Percentiles rank a stretch among this genome's conserved stretches.
Evolutionary conservation across 192 early-diverging fungal species (phyloP).

Genomic region (Endogone sp.): DNA sequence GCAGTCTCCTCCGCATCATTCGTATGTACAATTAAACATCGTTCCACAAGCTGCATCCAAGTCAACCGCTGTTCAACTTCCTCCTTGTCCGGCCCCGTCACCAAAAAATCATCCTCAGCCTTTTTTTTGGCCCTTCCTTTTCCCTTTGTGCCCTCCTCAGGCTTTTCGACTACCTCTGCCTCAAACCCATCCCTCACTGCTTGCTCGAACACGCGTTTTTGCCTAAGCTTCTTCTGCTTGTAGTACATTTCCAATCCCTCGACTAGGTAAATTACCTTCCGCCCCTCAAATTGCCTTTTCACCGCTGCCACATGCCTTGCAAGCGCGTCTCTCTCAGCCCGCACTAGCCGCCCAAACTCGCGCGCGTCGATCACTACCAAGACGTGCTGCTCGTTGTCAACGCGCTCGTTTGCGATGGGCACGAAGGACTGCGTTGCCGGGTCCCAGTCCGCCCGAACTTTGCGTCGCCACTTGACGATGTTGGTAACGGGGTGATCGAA

Average conservation of each 20-base stretch:
- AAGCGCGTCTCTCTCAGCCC: slow-evolving; percentile 2
- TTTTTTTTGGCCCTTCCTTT: not conserved
- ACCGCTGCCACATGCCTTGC: slow-evolving; percentile 13
- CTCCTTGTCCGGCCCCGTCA: slow-evolving; percentile 1
- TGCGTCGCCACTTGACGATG: slow-evolving; percentile 36
- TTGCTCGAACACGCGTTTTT: slow-evolving; percentile 16
- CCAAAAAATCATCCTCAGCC: not conserved
- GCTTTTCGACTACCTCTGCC: not conserved
- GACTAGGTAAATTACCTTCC: slow-evolving; percentile 34
- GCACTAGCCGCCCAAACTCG: slow-evolving; percentile 15
- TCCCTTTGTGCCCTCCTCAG: not conserved
- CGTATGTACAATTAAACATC: slow-evolving; percentile 30
- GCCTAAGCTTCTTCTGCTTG: slow-evolving; percentile 14
- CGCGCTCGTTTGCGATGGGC: slow-evolving; percentile 7
- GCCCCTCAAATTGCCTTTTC: slow-evolving; percentile 4
- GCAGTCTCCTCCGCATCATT: slow-evolving; percentile 31
- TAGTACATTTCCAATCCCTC: slow-evolving; percentile 33
- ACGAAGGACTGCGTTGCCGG: slow-evolving; percentile 19
- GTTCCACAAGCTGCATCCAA: slow-evolving; percentile 27
- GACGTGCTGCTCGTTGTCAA: slow-evolving; percentile 21
- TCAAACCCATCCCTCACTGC: slow-evolving; percentile 16
- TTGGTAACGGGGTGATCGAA: slow-evolving; percentile 7
- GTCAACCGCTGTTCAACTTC: slow-evolving; percentile 26
- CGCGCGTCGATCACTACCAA: slow-evolving; percentile 20
- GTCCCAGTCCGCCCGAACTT: slow-evolving; percentile 22